These are phyloP conservation scores for Pilatotrama ljubarskyi DNA, from an alignment of 768 basidiomycete species.

Conservation along the genomic window DNA sequence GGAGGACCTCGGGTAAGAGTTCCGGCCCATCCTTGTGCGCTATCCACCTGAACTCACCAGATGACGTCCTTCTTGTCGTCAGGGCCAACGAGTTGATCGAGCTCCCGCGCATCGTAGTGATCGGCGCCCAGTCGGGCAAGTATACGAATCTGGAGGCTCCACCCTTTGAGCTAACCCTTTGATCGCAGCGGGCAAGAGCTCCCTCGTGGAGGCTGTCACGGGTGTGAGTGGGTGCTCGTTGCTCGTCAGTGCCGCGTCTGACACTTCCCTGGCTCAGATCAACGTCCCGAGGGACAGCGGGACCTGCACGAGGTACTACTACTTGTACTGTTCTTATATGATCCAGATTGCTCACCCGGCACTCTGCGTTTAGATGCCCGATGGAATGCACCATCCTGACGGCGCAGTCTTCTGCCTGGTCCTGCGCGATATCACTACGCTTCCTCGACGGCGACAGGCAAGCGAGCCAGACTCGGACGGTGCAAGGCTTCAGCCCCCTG, in stretches of 20 bases:
- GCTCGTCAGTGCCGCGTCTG: neutral
- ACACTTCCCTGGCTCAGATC: conserved; percentile 39
- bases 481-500: conserved; percentile 29
- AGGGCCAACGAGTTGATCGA: conserved; percentile 43
- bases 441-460: conserved; percentile 9
- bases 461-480: conserved; percentile 6
- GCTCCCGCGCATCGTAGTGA: conserved; percentile 54
- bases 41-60: too few relatives aligned
- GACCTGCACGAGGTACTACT: conserved; percentile 52
- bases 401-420: conserved; percentile 27
- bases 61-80: neutral
- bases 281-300: conserved; percentile 62
- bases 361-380: conserved; percentile 21
- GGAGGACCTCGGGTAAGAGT: conserved; percentile 38
- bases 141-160: neutral
- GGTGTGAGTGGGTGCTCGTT: conserved; percentile 40
- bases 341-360: neutral
- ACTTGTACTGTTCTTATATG: neutral
- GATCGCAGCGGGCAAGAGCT: conserved; percentile 59
- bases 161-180: neutral
- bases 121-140: conserved; percentile 57
- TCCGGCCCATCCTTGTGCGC: neutral
- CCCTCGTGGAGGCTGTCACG: conserved; percentile 56
- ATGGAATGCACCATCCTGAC: conserved; percentile 17
- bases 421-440: conserved; percentile 28